Evolutionary conservation across 345 rosid genomes (phyloP).

Genomic region (Passiflora organensis): DNA sequence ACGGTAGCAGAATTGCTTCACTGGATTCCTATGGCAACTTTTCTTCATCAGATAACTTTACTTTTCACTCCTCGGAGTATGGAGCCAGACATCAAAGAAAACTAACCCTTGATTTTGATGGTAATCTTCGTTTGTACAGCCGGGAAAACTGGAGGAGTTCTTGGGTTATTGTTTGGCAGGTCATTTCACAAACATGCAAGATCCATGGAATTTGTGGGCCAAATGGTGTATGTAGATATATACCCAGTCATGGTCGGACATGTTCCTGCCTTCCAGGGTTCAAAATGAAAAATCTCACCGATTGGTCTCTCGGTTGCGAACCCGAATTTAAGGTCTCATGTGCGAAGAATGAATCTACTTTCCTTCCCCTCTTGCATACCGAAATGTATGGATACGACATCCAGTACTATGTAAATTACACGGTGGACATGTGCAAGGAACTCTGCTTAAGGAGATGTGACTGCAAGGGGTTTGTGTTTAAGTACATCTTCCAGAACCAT

Average conservation of each 20-base stretch:
- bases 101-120: slow-evolving; percentile 35
- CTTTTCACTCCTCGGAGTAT: slow-evolving; percentile 18
- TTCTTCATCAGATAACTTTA: slow-evolving; percentile 18
- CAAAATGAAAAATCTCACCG: slow-evolving; percentile 6
- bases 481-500: background rate
- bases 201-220: slow-evolving; percentile 34
- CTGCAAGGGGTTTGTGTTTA: slow-evolving; percentile 8
- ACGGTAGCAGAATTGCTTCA: slow-evolving; percentile 23
- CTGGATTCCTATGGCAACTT: slow-evolving; percentile 21
- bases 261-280: slow-evolving; percentile 33
- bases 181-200: slow-evolving; percentile 6
- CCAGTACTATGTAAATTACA: background rate
- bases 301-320: slow-evolving; percentile 35
- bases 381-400: slow-evolving; percentile 9
- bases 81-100: slow-evolving; percentile 18
- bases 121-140: slow-evolving; percentile 33
- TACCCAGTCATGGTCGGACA: slow-evolving; percentile 12
- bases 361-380: background rate
- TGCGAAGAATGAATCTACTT: background rate
- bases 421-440: background rate
- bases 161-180: slow-evolving; percentile 35
- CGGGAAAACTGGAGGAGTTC: background rate
- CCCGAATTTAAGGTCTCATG: slow-evolving; percentile 20
- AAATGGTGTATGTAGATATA: slow-evolving; percentile 27
- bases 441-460: background rate